Conservation (phyloP, 1,284 basidiomycete species). For the Neolentinus lepideus region DNA sequence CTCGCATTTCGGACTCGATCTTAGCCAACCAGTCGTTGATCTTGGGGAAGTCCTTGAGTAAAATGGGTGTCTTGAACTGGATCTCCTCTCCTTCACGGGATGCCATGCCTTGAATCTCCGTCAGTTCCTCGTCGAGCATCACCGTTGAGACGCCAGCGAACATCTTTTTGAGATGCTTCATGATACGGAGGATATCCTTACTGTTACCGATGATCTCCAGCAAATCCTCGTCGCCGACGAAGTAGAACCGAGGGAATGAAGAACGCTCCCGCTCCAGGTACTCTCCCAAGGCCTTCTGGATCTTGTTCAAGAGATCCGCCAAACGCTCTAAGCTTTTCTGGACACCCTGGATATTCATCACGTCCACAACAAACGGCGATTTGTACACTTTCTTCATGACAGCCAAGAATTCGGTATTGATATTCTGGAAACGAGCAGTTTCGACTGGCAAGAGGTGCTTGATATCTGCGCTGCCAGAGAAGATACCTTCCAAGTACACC, state of each 20-base stretch:
- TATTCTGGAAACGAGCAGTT: constrained; percentile 95
- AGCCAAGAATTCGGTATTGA: constrained; percentile 96
- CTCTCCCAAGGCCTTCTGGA: constrained; percentile 98
- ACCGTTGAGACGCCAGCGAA: constrained; percentile 96
- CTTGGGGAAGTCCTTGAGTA: constrained; percentile 90
- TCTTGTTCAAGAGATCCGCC: constrained; percentile 94
- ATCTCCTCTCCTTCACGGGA: constrained; percentile 96
- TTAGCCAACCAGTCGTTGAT: constrained; percentile 98
- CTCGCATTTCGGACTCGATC: constrained; percentile 92
- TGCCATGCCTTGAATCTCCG: constrained; percentile 84
- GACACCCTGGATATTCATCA: constrained; percentile 93
- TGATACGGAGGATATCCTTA: constrained; percentile 95
- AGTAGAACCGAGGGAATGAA: constrained; percentile 99
- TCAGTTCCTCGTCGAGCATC: constrained; percentile 82
- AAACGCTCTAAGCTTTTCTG: constrained; percentile 97
- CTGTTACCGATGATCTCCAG: constrained; percentile 99
- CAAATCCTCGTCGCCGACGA: constrained; percentile 98
- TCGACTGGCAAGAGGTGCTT: constrained; percentile 98
- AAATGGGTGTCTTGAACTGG: constrained; percentile 74
- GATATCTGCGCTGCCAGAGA: constrained; percentile 98
- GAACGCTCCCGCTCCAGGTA: constrained; percentile 96
- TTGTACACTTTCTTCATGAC: constrained; percentile 99
- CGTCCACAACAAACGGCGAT: constrained; percentile 95
- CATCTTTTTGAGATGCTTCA: constrained; percentile 99
- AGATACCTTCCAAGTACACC: constrained; percentile 99